Percentiles rank a stretch among this genome's conserved stretches.
Evolutionary conservation across 169 alveolate genomes (phyloP).

Genomic region (Theileria orientalis): DNA sequence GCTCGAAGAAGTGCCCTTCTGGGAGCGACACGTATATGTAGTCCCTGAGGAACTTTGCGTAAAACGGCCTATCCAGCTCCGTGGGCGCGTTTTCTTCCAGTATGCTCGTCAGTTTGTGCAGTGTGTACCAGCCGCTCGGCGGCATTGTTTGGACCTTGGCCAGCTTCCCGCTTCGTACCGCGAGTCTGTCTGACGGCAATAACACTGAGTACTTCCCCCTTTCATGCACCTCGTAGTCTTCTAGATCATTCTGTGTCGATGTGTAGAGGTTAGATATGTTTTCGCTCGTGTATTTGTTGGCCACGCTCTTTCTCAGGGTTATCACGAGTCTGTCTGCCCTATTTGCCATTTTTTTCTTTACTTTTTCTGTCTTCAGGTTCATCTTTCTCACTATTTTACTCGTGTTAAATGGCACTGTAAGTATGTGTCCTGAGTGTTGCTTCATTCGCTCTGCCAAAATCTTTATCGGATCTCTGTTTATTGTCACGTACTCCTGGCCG

Average conservation of each 20-base stretch:
- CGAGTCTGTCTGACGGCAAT: not conserved
- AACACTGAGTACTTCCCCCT: slow-evolving; percentile 19
- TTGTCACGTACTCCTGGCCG: slow-evolving; percentile 51
- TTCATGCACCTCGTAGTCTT: not conserved
- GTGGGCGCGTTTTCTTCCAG: slow-evolving; percentile 53
- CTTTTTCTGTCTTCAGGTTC: not conserved
- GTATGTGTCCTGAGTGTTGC: slow-evolving; percentile 23
- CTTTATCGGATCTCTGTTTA: slow-evolving; percentile 46
- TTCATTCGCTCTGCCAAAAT: slow-evolving; percentile 43
- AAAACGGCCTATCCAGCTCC: slow-evolving; percentile 63
- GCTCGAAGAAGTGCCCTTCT: slow-evolving; percentile 59
- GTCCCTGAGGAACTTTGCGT: slow-evolving; percentile 52
- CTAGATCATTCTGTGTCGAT: not conserved
- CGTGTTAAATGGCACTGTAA: slow-evolving; percentile 33
- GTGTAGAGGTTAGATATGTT: slow-evolving; percentile 23
- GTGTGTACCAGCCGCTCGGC: not conserved
- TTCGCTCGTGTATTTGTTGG: slow-evolving; percentile 22
- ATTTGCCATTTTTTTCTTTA: slow-evolving; percentile 1
- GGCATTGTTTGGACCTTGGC: slow-evolving; percentile 44
- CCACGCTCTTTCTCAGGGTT: slow-evolving; percentile 29
- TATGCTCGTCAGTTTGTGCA: not conserved
- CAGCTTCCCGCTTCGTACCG: not conserved
- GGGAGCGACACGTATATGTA: slow-evolving; percentile 55
- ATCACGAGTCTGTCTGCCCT: slow-evolving; percentile 35
- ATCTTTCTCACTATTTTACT: not conserved